Conservation (phyloP, 2,329 filamentous ascomycete species). For the Fusarium mangiferae region DNA sequence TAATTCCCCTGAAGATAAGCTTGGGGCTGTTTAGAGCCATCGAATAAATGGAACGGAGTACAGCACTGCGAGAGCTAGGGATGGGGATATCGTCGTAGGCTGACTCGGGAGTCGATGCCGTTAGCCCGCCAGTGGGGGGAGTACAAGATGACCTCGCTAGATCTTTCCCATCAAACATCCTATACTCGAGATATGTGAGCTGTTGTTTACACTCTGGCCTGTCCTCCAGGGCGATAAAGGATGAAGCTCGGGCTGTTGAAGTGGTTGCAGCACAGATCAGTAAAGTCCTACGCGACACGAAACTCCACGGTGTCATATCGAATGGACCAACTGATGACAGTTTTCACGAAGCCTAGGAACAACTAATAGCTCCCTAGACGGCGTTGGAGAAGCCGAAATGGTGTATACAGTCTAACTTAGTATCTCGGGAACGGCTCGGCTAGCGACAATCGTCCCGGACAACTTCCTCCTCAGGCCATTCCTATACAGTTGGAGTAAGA, state of each 20-base stretch:
- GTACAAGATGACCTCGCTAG: slow-evolving; percentile 42
- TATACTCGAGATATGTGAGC: slow-evolving; percentile 40
- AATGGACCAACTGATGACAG: neutral
- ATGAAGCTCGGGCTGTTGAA: slow-evolving; percentile 60
- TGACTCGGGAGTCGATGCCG: slow-evolving; percentile 31
- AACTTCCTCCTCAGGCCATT: slow-evolving; percentile 65
- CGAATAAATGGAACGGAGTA: slow-evolving; percentile 50
- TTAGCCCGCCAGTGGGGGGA: slow-evolving; percentile 32
- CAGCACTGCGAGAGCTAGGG: slow-evolving; percentile 40
- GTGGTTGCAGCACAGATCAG: slow-evolving; percentile 57
- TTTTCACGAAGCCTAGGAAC: neutral
- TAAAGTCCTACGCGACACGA: slow-evolving; percentile 55
- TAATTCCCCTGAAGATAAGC: slow-evolving; percentile 14
- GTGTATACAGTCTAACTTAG: slow-evolving; percentile 58
- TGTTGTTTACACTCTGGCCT: slow-evolving; percentile 61
- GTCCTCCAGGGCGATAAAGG: slow-evolving; percentile 69
- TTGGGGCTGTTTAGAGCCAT: slow-evolving; percentile 49
- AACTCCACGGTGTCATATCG: slow-evolving; percentile 39
- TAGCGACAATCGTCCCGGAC: slow-evolving; percentile 67
- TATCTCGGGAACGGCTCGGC: slow-evolving; percentile 56
- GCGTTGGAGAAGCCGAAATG: slow-evolving; percentile 59
- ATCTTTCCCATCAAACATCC: slow-evolving; percentile 37
- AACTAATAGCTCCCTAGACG: neutral
- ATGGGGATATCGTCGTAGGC: slow-evolving; percentile 62
- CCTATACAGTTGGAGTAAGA: slow-evolving; percentile 60